Evolutionary conservation across 257 asterid genomes (phyloP).

Genomic region (Penstemon eatonii): DNA sequence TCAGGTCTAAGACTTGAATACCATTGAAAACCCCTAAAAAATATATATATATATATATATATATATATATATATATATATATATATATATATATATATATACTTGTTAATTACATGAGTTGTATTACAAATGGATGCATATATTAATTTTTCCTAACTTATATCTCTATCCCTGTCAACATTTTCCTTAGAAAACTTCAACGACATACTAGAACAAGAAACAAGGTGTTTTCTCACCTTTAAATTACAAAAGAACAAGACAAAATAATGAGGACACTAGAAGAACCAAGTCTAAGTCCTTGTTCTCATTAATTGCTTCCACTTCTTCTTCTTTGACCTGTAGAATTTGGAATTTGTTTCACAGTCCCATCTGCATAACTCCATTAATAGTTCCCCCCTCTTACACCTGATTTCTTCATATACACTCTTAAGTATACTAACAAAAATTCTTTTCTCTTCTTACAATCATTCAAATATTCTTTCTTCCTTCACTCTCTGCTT

Average conservation of each 20-base stretch:
- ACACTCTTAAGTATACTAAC: not conserved
- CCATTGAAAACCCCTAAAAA: no score
- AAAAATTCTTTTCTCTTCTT: not conserved
- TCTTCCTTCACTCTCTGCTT: not conserved
- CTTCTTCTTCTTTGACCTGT: conserved; percentile 26
- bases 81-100: no score
- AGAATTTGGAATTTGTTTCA: not conserved
- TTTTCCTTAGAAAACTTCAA: not conserved
- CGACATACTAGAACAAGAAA: not conserved
- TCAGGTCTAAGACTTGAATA: no score
- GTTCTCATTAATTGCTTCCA: not conserved
- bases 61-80: no score
- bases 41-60: no score
- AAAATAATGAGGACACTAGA: conserved; percentile 15
- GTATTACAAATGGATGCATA: no score
- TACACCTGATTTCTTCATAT: not conserved
- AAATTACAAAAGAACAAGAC: conserved; percentile 12
- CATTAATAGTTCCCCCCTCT: no score
- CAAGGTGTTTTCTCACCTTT: not conserved
- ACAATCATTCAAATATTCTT: not conserved
- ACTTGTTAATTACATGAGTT: no score
- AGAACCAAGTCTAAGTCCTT: conserved; percentile 38
- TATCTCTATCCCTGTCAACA: conserved; percentile 9
- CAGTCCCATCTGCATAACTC: not conserved
- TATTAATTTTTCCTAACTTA: no score